Evolutionary conservation across 495 filamentous ascomycete species (phyloP).

Genomic region (Lophium mytilinum): DNA sequence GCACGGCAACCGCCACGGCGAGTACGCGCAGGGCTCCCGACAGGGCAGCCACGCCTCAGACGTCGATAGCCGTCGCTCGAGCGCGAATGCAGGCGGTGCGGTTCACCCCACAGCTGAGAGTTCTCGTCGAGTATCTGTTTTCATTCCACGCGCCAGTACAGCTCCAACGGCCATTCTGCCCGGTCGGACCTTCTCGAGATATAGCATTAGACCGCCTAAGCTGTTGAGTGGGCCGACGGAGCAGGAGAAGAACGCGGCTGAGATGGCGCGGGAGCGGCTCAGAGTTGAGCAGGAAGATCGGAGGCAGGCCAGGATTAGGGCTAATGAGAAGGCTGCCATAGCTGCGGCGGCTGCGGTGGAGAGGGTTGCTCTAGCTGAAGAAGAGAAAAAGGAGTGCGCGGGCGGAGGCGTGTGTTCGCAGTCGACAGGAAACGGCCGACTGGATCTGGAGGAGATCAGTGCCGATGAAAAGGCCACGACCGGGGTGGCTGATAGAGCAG

Average conservation of each 20-base stretch:
- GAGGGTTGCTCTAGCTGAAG: not conserved
- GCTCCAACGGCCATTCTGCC: not conserved
- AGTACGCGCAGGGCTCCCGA: too few species aligned
- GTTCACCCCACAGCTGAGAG: too few species aligned
- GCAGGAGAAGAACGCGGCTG: slow-evolving; percentile 1
- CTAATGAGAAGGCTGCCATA: too few species aligned
- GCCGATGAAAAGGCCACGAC: too few species aligned
- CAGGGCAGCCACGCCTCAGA: not conserved
- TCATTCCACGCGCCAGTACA: not conserved
- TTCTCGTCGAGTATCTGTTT: too few species aligned
- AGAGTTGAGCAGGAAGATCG: slow-evolving; percentile 22
- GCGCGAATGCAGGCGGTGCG: not conserved
- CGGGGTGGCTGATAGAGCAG: not conserved
- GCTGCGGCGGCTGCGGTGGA: not conserved
- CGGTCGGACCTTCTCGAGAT: not conserved
- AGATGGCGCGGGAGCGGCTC: slow-evolving; percentile 11
- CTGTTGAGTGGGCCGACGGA: slow-evolving; percentile 1
- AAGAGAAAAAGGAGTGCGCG: too few species aligned
- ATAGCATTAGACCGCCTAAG: not conserved
- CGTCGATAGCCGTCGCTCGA: not conserved
- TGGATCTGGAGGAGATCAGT: too few species aligned
- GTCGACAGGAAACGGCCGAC: too few species aligned
- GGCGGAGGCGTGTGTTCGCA: too few species aligned
- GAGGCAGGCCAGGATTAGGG: not conserved
- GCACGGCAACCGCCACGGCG: slow-evolving; percentile 8